Evolutionary conservation across 208 protist species (phyloP).

Genomic region (Wallacemonas sp.): DNA sequence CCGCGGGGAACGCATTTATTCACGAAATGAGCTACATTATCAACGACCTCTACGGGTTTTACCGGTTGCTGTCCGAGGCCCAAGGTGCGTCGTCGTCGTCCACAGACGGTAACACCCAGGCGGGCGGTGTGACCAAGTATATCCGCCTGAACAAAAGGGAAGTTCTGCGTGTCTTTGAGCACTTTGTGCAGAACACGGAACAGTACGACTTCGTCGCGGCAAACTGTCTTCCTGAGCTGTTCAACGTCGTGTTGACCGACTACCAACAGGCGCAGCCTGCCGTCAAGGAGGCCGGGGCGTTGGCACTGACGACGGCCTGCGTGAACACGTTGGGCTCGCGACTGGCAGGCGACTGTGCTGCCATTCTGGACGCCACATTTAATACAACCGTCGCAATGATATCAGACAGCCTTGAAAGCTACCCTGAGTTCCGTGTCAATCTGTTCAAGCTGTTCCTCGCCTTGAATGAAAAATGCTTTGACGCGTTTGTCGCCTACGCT

Average conservation of each 20-base stretch:
- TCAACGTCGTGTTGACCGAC: slow-evolving; percentile 96
- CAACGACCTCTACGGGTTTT: slow-evolving; percentile 95
- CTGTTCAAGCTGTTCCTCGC: slow-evolving; percentile 97
- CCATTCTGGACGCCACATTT: slow-evolving; percentile 97
- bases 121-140: slow-evolving; percentile 36
- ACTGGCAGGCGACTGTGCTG: slow-evolving; percentile 84
- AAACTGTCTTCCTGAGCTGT: slow-evolving; percentile 93
- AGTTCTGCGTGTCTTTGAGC: slow-evolving; percentile 94
- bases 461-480: slow-evolving; percentile 95
- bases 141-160: slow-evolving; percentile 96
- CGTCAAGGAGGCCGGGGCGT: slow-evolving; percentile 93
- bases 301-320: slow-evolving; percentile 91
- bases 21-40: slow-evolving; percentile 94
- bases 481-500: slow-evolving; percentile 73
- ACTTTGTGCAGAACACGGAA: slow-evolving; percentile 90
- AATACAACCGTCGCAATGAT: slow-evolving; percentile 98
- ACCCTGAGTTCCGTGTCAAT: slow-evolving; percentile 97
- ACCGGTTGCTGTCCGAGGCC: slow-evolving; percentile 85
- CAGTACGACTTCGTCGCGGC: slow-evolving; percentile 87
- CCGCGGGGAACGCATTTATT: slow-evolving; percentile 91
- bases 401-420: slow-evolving; percentile 95
- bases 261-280: slow-evolving; percentile 92
- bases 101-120: slow-evolving; percentile 20
- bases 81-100: slow-evolving; percentile 18
- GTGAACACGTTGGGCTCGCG: slow-evolving; percentile 85